phyloP scores from a whole-genome alignment of 2,329 filamentous ascomycete species.

The Curvularia hawaiiensis region DNA sequence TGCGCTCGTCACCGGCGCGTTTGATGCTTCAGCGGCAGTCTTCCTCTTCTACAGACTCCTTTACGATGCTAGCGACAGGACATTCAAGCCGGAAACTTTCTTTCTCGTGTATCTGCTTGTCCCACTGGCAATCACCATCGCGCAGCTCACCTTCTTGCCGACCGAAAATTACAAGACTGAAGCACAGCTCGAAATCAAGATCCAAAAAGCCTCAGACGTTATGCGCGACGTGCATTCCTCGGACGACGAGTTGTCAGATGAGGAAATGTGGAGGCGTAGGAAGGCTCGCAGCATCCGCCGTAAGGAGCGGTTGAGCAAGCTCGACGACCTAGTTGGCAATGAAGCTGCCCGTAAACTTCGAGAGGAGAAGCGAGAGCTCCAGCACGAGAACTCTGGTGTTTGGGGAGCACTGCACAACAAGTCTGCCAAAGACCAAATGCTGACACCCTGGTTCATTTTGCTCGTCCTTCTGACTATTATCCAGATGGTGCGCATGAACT shows the following conservation, averaged over 20 bases:
- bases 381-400: constrained; percentile 72
- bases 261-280: constrained; percentile 52
- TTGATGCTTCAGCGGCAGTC: constrained; percentile 80
- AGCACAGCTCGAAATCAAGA: constrained; percentile 44
- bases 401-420: constrained; percentile 83
- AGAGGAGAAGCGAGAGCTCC: constrained; percentile 66
- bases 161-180: constrained; percentile 76
- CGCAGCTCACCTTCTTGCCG: constrained; percentile 75
- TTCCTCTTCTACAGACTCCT: constrained; percentile 76
- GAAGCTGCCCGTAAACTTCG: constrained; percentile 66
- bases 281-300: constrained; percentile 49
- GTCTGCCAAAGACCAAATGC: constrained; percentile 73
- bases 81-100: constrained; percentile 69
- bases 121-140: constrained; percentile 67
- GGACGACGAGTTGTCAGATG: constrained; percentile 60
- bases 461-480: constrained; percentile 77
- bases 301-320: constrained; percentile 67
- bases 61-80: constrained; percentile 63
- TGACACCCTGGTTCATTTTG: constrained; percentile 80
- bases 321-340: constrained; percentile 73
- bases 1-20: constrained; percentile 78
- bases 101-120: constrained; percentile 76
- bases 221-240: constrained; percentile 57
- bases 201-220: constrained; percentile 37
- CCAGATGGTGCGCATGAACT: constrained; percentile 73